A percentile compares a stretch with the other conserved stretches of the same genome.
Evolutionary conservation across 495 filamentous ascomycete genomes (phyloP).

Genomic region (Coniosporium apollinis): DNA sequence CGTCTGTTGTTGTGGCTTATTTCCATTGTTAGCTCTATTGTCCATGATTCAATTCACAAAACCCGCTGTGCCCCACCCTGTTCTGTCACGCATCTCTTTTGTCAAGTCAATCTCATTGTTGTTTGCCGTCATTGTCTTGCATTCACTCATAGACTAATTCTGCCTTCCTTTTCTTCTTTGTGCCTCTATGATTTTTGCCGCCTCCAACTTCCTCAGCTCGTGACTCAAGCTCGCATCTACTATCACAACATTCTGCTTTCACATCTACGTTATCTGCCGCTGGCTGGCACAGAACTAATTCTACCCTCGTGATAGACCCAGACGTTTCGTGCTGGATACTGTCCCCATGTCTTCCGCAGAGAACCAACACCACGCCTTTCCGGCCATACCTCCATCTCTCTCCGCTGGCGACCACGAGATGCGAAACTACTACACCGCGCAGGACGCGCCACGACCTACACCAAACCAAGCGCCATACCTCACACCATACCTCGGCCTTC

Average conservation of each 20-base stretch:
- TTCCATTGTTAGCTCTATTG: neutral
- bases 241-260: slow-evolving; percentile 2
- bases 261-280: slow-evolving; percentile 2
- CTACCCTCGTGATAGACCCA: slow-evolving; percentile 9
- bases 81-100: neutral
- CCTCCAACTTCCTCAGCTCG: slow-evolving; percentile 2
- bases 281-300: too few species aligned
- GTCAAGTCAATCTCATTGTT: neutral
- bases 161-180: neutral
- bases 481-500: slow-evolving; percentile 85
- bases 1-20: too few species aligned
- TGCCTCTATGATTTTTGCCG: slow-evolving; percentile 1
- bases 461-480: slow-evolving; percentile 40
- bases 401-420: slow-evolving; percentile 39
- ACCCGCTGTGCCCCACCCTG: neutral
- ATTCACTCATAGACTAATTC: neutral
- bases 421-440: slow-evolving; percentile 32
- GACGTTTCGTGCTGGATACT: slow-evolving; percentile 12
- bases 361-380: slow-evolving; percentile 29
- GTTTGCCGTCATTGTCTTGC: slow-evolving; percentile 1
- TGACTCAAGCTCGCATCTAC: neutral
- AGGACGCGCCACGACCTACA: slow-evolving; percentile 29
- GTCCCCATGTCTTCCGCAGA: slow-evolving; percentile 24
- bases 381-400: slow-evolving; percentile 31
- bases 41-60: slow-evolving; percentile 1